Conservation (phyloP, 1,139 yeast species). For the Yamadazyma membranifaciens region DNA sequence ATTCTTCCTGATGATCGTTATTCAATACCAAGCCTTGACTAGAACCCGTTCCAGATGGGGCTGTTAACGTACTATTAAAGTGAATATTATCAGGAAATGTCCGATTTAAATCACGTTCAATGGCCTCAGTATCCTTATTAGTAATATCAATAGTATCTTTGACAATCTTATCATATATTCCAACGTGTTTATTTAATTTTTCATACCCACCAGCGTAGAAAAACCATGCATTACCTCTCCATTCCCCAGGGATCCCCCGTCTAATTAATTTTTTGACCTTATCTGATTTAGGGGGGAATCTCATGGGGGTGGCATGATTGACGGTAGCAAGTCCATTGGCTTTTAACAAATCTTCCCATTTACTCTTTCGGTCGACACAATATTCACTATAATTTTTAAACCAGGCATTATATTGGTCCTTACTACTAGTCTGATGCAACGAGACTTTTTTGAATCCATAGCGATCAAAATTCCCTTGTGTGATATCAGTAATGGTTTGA, state of each 20-base stretch:
- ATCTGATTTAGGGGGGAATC: conserved; percentile 84
- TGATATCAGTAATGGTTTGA: conserved; percentile 15
- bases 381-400: conserved; percentile 66
- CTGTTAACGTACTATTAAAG: conserved; percentile 39
- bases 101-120: conserved; percentile 87
- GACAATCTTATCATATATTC: conserved; percentile 69
- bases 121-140: conserved; percentile 82
- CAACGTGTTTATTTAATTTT: conserved; percentile 62
- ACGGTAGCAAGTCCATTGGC: conserved; percentile 59
- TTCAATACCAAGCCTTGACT: not conserved
- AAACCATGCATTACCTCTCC: conserved; percentile 98
- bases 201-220: conserved; percentile 92
- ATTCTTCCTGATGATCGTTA: conserved; percentile 34
- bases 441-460: conserved; percentile 82
- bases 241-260: conserved; percentile 93
- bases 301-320: conserved; percentile 28
- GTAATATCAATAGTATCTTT: conserved; percentile 49
- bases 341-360: conserved; percentile 69
- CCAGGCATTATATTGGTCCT: conserved; percentile 71
- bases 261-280: conserved; percentile 80
- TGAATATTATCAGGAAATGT: conserved; percentile 91
- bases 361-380: conserved; percentile 59
- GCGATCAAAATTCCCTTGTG: conserved; percentile 56
- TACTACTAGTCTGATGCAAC: conserved; percentile 42
- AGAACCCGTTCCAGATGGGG: conserved; percentile 1